Evolutionary conservation across 2,329 filamentous ascomycete species (phyloP), one percentile per base, ranked within the genome.

Genomic region (Sporothrix euskadiensis): DNA sequence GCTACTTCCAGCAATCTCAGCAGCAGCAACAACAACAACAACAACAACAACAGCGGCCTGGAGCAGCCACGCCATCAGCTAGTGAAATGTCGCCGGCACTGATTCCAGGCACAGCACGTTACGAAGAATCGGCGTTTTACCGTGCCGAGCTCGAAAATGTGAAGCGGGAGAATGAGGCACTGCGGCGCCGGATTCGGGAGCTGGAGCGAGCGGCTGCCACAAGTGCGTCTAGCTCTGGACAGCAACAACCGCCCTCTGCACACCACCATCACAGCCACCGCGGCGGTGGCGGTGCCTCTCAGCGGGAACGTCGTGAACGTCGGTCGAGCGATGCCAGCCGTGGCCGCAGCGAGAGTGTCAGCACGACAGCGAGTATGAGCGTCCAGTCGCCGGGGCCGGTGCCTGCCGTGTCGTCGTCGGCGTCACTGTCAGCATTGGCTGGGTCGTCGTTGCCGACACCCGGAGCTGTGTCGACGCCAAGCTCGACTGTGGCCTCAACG

Each of bases 81-180:
- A 77, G 79, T 68, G 82, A 83, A 77, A 79, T 86, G 32, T 88
- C 87, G 12, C 87, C 88, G 0, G 84, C 85, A 3, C 80, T 89
- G 35, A 81, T 91, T 76, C 85, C 86, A 2, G 88, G 85, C 2
- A 90, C 88, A 0, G 80, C 84, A 12, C 85, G 89, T 14, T 90
- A 89, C 78, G 89, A 91, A 76, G 89, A 91, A 80, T 88, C 88
- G 0, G 86, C 86, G 0, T 86, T 85, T 74, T 88, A 88, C 77
- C 84, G 89, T 4, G 83, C 85, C 52, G 89, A 91, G 78, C 82
- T 91, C 0, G 89, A 91, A 32, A 81, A 78, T 5, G 87, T 88
- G 54, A 91, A 90, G 81, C 83, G 85, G 65, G 90, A 92, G 80
- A 91, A 92, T 74, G 89, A 91, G 71, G 79, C 80, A 0, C 81